Conservation (phyloP, 768 basidiomycete species). For the Crucibulum laeve region DNA sequence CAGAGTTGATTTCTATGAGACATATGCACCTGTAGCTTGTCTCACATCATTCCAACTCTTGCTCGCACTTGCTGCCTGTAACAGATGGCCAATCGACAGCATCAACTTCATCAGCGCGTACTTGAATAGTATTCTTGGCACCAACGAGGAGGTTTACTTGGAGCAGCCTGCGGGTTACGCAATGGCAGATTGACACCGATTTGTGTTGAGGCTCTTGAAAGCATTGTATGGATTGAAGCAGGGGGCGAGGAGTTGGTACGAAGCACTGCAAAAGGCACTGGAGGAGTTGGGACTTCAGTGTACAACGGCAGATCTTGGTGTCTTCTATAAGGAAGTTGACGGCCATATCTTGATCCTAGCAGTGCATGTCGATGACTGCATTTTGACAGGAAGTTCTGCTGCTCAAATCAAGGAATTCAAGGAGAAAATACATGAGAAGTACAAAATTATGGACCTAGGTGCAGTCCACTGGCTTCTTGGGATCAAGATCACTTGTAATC, state of each 20-base stretch:
- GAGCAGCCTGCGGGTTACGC: background rate
- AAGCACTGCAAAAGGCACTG: background rate
- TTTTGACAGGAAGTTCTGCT: slow-evolving; percentile 11
- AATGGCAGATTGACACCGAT: background rate
- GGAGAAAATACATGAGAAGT: slow-evolving; percentile 11
- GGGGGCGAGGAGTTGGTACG: background rate
- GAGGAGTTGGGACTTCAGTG: background rate
- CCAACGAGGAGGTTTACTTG: background rate
- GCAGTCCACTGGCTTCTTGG: slow-evolving; percentile 16
- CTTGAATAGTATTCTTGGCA: background rate
- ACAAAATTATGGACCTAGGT: slow-evolving; percentile 21
- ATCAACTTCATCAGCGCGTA: background rate
- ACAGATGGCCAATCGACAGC: background rate
- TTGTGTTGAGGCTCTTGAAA: background rate
- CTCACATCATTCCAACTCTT: background rate
- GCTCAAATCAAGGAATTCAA: slow-evolving; percentile 11
- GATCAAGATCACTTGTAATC: slow-evolving; percentile 13
- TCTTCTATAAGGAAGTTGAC: background rate
- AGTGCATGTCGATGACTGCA: slow-evolving; percentile 7
- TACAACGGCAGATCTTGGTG: background rate
- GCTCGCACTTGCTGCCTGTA: background rate
- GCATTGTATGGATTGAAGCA: background rate
- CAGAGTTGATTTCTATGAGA: background rate
- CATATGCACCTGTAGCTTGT: background rate
- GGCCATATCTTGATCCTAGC: background rate